A percentile compares a stretch with the other conserved stretches of the same genome.
phyloP scores from a whole-genome alignment of 768 basidiomycete genomes.

The Boletales sp. region DNA sequence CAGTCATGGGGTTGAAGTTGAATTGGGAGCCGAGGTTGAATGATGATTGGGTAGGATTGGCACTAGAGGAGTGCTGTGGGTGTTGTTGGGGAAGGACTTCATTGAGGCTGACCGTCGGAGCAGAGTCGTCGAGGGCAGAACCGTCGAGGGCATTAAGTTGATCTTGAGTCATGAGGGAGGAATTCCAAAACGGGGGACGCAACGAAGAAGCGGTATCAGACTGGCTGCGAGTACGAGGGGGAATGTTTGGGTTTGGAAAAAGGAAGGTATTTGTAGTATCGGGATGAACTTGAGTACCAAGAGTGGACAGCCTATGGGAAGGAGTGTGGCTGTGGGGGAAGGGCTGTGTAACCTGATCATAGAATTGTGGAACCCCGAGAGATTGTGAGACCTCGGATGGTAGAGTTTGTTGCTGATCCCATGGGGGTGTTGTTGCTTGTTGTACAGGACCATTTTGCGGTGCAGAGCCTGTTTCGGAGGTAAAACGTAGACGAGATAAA shows the following conservation, averaged over 20 bases:
- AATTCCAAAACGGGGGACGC: constrained; percentile 54
- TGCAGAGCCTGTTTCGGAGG: constrained; percentile 27
- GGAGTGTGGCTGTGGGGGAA: constrained; percentile 31
- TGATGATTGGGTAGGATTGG: constrained; percentile 21
- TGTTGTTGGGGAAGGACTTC: constrained; percentile 26
- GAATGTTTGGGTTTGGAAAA: constrained; percentile 35
- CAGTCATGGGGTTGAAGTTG: constrained; percentile 35
- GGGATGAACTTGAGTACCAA: constrained; percentile 29
- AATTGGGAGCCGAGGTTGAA: constrained; percentile 33
- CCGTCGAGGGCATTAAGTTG: constrained; percentile 32
- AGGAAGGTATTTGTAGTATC: constrained; percentile 39
- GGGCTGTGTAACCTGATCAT: constrained; percentile 28
- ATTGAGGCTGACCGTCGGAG: constrained; percentile 26
- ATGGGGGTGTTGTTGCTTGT: constrained; percentile 31
- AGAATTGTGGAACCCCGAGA: constrained; percentile 30
- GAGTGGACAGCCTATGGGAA: constrained; percentile 35
- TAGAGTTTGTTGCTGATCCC: constrained; percentile 36
- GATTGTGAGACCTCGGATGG: constrained; percentile 28
- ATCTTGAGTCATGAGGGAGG: constrained; percentile 36
- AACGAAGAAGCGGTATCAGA: constrained; percentile 51
- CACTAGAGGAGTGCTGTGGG: constrained; percentile 25
- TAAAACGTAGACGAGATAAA: constrained; percentile 24
- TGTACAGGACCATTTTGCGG: constrained; percentile 28
- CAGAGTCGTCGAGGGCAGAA: constrained; percentile 38
- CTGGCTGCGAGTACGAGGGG: constrained; percentile 51